A percentile compares a stretch with the other conserved stretches of the same genome.
Conservation (phyloP, 768 basidiomycete genomes). For the Pleurotus tuber-regium region DNA sequence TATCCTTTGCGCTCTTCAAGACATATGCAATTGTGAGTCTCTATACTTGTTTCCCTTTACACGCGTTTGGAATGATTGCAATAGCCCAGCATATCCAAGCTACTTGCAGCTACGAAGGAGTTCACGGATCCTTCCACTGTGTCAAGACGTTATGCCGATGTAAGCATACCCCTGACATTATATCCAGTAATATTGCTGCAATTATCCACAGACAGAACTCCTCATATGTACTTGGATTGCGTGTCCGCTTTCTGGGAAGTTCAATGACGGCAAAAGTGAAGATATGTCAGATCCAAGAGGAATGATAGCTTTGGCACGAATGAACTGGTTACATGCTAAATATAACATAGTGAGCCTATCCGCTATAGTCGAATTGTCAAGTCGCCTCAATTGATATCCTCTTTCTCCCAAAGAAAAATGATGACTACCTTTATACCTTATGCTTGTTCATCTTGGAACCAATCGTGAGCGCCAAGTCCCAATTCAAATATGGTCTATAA, state of each 20-base stretch:
- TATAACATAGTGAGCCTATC: constrained; percentile 32
- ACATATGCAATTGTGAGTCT: constrained; percentile 45
- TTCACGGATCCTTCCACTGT: constrained; percentile 32
- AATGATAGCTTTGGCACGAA: constrained; percentile 33
- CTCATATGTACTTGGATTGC: constrained; percentile 40
- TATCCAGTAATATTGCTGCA: too few species aligned
- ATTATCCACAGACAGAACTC: constrained; percentile 35
- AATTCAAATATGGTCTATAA: neutral
- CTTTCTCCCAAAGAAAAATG: constrained; percentile 23
- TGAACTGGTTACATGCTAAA: constrained; percentile 36
- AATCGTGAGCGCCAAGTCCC: constrained; percentile 22
- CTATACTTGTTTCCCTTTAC: neutral
- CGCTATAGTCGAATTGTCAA: neutral
- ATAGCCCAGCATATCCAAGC: constrained; percentile 45
- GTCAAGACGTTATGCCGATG: constrained; percentile 46
- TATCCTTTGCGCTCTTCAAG: constrained; percentile 52
- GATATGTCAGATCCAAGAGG: constrained; percentile 29
- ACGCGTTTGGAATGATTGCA: neutral
- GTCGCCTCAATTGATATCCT: neutral
- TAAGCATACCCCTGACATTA: constrained; percentile 23
- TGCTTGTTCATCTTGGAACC: constrained; percentile 32
- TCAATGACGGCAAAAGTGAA: constrained; percentile 14
- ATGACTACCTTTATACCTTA: constrained; percentile 30
- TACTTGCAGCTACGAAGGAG: constrained; percentile 40
- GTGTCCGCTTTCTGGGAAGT: constrained; percentile 27